Evolutionary conservation across 148 eudicot species (phyloP), one percentile per base, ranked within the genome.

Genomic region (Rhododendron molle): DNA sequence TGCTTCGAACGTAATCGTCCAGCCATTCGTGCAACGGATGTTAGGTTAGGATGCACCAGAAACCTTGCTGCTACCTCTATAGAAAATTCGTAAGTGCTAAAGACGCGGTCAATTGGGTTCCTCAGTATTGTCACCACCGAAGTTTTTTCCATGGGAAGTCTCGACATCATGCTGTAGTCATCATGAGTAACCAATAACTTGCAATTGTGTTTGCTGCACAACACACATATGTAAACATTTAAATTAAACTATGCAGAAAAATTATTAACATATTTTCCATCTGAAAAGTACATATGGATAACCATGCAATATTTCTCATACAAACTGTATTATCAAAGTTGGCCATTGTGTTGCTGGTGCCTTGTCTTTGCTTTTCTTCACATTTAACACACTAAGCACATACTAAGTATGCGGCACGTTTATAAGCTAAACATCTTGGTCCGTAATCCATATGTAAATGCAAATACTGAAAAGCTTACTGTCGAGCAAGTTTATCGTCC

Each of bases 1-100:
- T 30, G 84, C 88, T 90, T 95, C 78, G 90, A 88, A 73, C 94
- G 95, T 54, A 93, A 44, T 30, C 94, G 94, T 84, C 85, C 83
- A 82, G 91, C 71, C 91, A 91, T 88, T 92, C 52, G 91, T 79
- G 85, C 65, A 46, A 91, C 92, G 86, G 98, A 94, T 84, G 95
- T 97, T 87, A 97, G 87, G 90, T 97, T 97, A 83, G 94, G 94
- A 91, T 94, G 96, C 86, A 94, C 92, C 91, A 97, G 86, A 90
- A 94, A 97, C 87, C 99, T 92, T 84, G 98, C 96, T 86, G 95
- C 99, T 82, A 95, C 95, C 89, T 97, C 98, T 82, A 97, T 88
- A 69, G 99, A 94, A 83, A 95, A 97, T 84, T 97, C 98, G 38
- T 97, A 97, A 73, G 98, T 90, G 87, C 99, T 97, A 92, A 97